Evolutionary conservation across 371 early-diverging fungal species (phyloP).

Genomic region (Apophysomyces trapeziformis): DNA sequence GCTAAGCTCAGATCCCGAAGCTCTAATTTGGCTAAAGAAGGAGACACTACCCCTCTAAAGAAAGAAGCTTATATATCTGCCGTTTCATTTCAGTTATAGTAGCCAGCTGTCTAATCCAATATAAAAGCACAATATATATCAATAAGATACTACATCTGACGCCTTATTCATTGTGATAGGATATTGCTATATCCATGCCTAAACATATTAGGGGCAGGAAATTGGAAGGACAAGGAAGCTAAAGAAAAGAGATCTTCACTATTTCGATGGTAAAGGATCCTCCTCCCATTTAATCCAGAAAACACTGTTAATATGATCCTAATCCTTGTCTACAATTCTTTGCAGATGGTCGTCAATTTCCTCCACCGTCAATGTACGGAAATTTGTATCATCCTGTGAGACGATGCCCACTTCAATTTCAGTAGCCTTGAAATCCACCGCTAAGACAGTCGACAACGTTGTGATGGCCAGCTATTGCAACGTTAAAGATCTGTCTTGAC

Average conservation of each 20-base stretch:
- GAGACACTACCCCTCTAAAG: conserved; percentile 64
- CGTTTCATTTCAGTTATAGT: no score
- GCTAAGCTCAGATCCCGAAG: conserved; percentile 65
- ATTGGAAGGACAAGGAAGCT: no score
- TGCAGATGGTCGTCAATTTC: conserved; percentile 94
- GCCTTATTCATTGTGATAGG: no score
- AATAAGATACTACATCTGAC: no score
- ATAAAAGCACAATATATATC: no score
- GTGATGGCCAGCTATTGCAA: conserved; percentile 84
- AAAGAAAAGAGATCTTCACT: no score
- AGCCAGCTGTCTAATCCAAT: no score
- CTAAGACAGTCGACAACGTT: conserved; percentile 88
- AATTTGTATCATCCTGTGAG: conserved; percentile 71
- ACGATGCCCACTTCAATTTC: conserved; percentile 96
- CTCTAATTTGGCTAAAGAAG: conserved; percentile 78
- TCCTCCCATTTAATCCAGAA: no score
- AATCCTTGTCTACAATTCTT: conserved; percentile 88
- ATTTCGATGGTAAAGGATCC: neutral
- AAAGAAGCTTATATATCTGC: neutral
- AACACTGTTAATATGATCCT: conserved; percentile 18
- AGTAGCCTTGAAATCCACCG: conserved; percentile 92
- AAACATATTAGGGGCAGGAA: no score
- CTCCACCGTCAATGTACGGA: conserved; percentile 78
- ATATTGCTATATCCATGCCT: no score
- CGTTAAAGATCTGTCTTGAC: neutral